A percentile compares a stretch with the other conserved stretches of the same genome.
Evolutionary conservation across 208 protist genomes (phyloP).

Genomic region (Leishmania mexicana): DNA sequence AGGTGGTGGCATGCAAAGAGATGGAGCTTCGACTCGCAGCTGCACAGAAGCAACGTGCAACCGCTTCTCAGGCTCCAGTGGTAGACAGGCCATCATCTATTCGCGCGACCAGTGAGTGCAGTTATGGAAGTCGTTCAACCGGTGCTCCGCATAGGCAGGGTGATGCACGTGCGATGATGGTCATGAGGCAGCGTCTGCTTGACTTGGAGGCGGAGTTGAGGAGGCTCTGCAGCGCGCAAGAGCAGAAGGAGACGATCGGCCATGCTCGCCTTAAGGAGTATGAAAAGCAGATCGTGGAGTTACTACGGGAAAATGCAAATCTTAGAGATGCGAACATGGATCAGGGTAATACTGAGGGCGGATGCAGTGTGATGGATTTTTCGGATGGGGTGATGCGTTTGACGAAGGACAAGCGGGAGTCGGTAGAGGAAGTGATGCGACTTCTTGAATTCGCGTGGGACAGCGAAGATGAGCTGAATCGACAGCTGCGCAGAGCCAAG

Average conservation of each 20-base stretch:
- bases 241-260: conserved; percentile 40
- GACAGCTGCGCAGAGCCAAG: conserved; percentile 23
- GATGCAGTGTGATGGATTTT: background rate
- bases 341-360: background rate
- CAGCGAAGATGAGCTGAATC: conserved; percentile 53
- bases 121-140: background rate
- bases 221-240: conserved; percentile 3
- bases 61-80: background rate
- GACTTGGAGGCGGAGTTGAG: conserved; percentile 31
- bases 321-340: conserved; percentile 13
- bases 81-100: conserved; percentile 1
- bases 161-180: background rate
- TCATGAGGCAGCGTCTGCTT: conserved; percentile 23
- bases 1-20: conserved; percentile 50
- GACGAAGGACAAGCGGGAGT: conserved; percentile 75
- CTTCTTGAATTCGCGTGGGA: conserved; percentile 71
- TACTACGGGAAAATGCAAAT: conserved; percentile 48
- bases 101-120: conserved; percentile 14
- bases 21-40: conserved; percentile 48
- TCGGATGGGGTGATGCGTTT: conserved; percentile 37
- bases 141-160: background rate
- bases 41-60: conserved; percentile 22
- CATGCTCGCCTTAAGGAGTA: conserved; percentile 34
- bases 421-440: conserved; percentile 77
- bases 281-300: conserved; percentile 51